phyloP scores from a whole-genome alignment of 495 filamentous ascomycete genomes.

The Saxophila tyrrhenica region DNA sequence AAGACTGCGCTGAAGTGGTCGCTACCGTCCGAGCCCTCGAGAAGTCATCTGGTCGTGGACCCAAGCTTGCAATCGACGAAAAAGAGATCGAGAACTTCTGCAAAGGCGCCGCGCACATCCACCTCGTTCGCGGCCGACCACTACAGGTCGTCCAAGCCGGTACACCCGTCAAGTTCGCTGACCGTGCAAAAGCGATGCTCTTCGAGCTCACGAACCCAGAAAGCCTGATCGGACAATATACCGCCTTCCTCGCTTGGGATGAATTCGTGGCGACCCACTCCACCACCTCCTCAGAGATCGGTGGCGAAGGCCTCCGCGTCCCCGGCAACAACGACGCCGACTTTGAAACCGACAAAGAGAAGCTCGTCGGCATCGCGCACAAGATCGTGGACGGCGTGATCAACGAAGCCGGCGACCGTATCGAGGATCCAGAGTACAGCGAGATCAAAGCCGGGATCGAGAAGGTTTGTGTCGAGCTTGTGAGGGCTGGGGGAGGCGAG shows the following conservation, averaged over 20 bases:
- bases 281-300: slow-evolving; percentile 3
- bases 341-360: slow-evolving; percentile 22
- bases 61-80: slow-evolving; percentile 41
- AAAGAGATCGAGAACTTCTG: slow-evolving; percentile 87
- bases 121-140: slow-evolving; percentile 59
- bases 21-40: slow-evolving; percentile 53
- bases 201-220: slow-evolving; percentile 32
- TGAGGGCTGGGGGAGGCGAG: slow-evolving; percentile 70
- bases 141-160: slow-evolving; percentile 36
- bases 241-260: slow-evolving; percentile 61
- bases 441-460: slow-evolving; percentile 34
- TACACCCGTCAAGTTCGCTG: slow-evolving; percentile 17
- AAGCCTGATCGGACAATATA: slow-evolving; percentile 65
- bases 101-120: slow-evolving; percentile 89
- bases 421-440: slow-evolving; percentile 35
- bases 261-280: slow-evolving; percentile 33
- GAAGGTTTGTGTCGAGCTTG: slow-evolving; percentile 29
- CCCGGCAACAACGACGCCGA: slow-evolving; percentile 19
- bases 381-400: slow-evolving; percentile 38
- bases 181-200: slow-evolving; percentile 21
- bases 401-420: slow-evolving; percentile 35
- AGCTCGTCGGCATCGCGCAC: slow-evolving; percentile 26
- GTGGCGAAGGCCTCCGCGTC: slow-evolving; percentile 16
- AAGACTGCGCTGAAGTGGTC: slow-evolving; percentile 68
- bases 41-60: slow-evolving; percentile 31